Percentiles rank a stretch among this genome's conserved stretches.
Conservation (phyloP, 768 basidiomycete genomes). For the Rhodotorula graminis region DNA sequence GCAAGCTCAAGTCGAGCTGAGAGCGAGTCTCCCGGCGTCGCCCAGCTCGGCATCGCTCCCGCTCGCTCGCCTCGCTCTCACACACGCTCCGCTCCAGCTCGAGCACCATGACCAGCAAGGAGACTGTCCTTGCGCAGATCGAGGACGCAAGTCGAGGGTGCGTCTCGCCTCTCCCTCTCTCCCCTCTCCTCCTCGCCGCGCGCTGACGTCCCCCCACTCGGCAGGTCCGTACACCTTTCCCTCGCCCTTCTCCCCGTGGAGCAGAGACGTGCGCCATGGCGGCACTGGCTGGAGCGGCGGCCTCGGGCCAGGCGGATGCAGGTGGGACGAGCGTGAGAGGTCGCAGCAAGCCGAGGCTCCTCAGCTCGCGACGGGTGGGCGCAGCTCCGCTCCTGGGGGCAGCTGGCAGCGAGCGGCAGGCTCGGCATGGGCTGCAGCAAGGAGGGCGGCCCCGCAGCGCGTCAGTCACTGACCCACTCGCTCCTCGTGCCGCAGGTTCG, state of each 20-base stretch:
- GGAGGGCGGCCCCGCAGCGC: too few relatives aligned
- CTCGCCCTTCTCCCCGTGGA: neutral
- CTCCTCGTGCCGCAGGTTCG: conserved; percentile 1
- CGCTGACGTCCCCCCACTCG: neutral
- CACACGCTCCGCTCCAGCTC: neutral
- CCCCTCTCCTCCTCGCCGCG: neutral
- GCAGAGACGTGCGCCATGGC: too few relatives aligned
- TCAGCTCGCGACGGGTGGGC: too few relatives aligned
- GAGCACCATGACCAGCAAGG: neutral
- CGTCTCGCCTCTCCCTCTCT: neutral
- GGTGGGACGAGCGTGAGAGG: too few relatives aligned
- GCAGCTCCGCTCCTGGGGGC: too few relatives aligned
- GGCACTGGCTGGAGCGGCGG: too few relatives aligned
- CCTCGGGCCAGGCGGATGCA: too few relatives aligned
- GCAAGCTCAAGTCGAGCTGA: too few relatives aligned
- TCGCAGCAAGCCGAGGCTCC: too few relatives aligned
- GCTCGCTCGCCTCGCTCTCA: neutral
- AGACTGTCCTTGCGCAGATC: conserved; percentile 6
- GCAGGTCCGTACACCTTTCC: neutral
- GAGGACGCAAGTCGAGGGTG: conserved; percentile 10
- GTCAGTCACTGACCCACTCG: neutral
- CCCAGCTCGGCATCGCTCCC: neutral
- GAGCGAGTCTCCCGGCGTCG: too few relatives aligned
- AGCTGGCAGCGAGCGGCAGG: too few relatives aligned
- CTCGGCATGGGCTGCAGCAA: too few relatives aligned